Percentiles rank a stretch among this genome's conserved stretches.
Evolutionary conservation across 805 yeast genomes (phyloP).

Genomic region (Clavispora vitiphila): DNA sequence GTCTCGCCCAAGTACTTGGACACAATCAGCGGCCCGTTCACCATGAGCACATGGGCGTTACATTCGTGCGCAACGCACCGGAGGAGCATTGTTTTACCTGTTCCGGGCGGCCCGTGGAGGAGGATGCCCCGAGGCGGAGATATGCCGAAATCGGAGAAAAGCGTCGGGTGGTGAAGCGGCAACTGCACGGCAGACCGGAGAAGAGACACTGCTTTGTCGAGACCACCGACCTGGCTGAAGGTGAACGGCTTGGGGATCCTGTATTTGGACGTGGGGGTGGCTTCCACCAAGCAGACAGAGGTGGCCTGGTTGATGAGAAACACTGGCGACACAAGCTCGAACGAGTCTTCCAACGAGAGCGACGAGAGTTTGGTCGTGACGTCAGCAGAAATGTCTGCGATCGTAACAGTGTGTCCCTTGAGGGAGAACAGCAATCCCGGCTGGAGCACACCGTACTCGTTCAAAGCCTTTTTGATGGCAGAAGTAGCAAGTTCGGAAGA

Average conservation of each 20-base stretch:
- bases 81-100: slow-evolving; percentile 89
- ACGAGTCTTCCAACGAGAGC: slow-evolving; percentile 6
- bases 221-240: slow-evolving; percentile 73
- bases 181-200: slow-evolving; percentile 67
- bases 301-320: slow-evolving; percentile 33
- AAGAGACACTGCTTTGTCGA: slow-evolving; percentile 53
- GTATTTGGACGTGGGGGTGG: slow-evolving; percentile 22
- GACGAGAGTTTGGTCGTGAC: slow-evolving; percentile 9
- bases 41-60: slow-evolving; percentile 77
- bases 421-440: slow-evolving; percentile 45
- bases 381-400: slow-evolving; percentile 20
- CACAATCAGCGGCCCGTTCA: slow-evolving; percentile 88
- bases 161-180: slow-evolving; percentile 72
- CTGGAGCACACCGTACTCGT: slow-evolving; percentile 55
- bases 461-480: slow-evolving; percentile 38
- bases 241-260: slow-evolving; percentile 37
- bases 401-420: slow-evolving; percentile 17
- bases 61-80: slow-evolving; percentile 75
- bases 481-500: slow-evolving; percentile 4
- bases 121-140: slow-evolving; percentile 92
- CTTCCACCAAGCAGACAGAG: slow-evolving; percentile 12
- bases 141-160: slow-evolving; percentile 81
- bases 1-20: slow-evolving; percentile 94
- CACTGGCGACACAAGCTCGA: slow-evolving; percentile 42
- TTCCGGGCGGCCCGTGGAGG: slow-evolving; percentile 95